Base-by-base conservation (phyloP, 2,329 filamentous ascomycete genomes). In the Coniella lustricola region DNA sequence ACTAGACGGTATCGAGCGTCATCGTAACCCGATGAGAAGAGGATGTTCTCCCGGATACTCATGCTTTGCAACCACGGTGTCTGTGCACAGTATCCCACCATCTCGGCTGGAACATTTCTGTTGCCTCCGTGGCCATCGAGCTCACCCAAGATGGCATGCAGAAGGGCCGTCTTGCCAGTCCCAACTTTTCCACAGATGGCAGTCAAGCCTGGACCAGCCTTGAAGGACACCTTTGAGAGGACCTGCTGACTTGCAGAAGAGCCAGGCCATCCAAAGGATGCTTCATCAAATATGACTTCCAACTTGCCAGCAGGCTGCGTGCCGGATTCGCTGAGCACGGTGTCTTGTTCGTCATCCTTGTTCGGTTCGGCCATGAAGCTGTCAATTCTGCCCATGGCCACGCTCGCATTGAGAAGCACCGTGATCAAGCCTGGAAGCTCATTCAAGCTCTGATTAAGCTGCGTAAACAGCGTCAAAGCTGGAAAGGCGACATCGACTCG, bases 341-440 rank as follows among this genome's bases (percentile, higher is more conserved):
- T 61, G 3, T 66, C 58, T 3, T 70, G 67, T 3, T 64, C 63
- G 22, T 76, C 72, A 25, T 79, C 76, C 56, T 89, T 88, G 59
- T 95, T 81, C 0, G 87, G 87, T 63, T 95, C 90, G 1, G 73
- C 70, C 87, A 95, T 94, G 67, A 94, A 95, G 18, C 79, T 76
- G 58, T 95, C 86, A 17, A 95, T 88, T 55, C 90, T 83, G 8
- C 78, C 80, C 54, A 95, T 80, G 0, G 90, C 85, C 16, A 95
- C 84, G n/a, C 79, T 82, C 0, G 89, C 87, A 58, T 95, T 94
- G 55, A 94, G 75, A 4, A 91, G 67, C 0, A 84, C 78, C 0
- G 85, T 89, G 37, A 94, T 81, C 9, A 95, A 69, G 25, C 79
- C 73, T 2, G 90, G 90, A 0, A 94, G 67, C 45, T 90, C 85